Evolutionary conservation across 768 basidiomycete species (phyloP).

Genomic region (Leccinum boreale): DNA sequence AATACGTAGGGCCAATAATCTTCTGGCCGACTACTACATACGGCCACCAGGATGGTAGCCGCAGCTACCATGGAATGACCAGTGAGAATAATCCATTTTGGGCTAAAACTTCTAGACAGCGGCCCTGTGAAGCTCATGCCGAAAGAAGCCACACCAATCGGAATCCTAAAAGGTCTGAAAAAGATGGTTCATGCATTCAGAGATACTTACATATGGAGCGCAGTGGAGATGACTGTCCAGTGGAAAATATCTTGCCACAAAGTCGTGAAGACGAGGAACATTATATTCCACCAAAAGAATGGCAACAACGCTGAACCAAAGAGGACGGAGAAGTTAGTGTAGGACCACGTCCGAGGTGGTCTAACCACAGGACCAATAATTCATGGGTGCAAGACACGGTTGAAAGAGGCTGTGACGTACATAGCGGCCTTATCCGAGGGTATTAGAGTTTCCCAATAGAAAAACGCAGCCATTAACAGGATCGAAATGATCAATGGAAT

Average conservation of each 20-base stretch:
- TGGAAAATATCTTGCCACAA: slow-evolving; percentile 41
- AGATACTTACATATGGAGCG: slow-evolving; percentile 36
- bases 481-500: slow-evolving; percentile 46
- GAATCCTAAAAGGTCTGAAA: slow-evolving; percentile 31
- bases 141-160: slow-evolving; percentile 40
- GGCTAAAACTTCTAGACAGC: slow-evolving; percentile 34
- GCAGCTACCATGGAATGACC: slow-evolving; percentile 38
- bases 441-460: slow-evolving; percentile 46
- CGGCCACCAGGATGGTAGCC: slow-evolving; percentile 40
- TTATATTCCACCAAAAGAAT: slow-evolving; percentile 40
- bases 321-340: slow-evolving; percentile 40
- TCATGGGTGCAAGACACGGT: background rate
- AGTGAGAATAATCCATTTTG: slow-evolving; percentile 45
- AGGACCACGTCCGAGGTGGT: slow-evolving; percentile 43
- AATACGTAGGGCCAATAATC: slow-evolving; percentile 48
- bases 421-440: slow-evolving; percentile 41
- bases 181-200: background rate
- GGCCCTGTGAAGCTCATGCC: slow-evolving; percentile 37
- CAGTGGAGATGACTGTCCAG: slow-evolving; percentile 40
- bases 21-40: slow-evolving; percentile 37
- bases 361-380: slow-evolving; percentile 16
- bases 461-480: slow-evolving; percentile 40
- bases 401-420: slow-evolving; percentile 24
- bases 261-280: slow-evolving; percentile 34
- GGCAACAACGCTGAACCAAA: slow-evolving; percentile 37